Conservation (phyloP, 2,329 filamentous ascomycete species). For the Sporothrix globosa region DNA sequence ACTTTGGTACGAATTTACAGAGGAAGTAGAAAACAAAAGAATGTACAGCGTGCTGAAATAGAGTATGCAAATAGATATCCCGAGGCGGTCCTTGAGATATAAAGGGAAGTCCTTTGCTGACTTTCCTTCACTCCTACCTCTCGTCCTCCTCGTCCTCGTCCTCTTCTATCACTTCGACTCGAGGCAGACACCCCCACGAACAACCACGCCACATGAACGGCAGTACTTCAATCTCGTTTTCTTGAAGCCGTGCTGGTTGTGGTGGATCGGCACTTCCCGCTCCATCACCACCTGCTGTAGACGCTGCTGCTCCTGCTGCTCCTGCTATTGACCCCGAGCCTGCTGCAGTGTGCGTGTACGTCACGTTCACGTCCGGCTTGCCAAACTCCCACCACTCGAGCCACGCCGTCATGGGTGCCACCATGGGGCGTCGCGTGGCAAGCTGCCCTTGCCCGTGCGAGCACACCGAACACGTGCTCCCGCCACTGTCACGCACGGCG, state of each 20-base stretch:
- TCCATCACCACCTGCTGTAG: too few species aligned
- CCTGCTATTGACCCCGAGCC: neutral
- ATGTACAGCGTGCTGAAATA: slow-evolving; percentile 5
- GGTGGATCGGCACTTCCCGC: neutral
- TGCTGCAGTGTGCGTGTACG: neutral
- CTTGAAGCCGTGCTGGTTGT: slow-evolving; percentile 22
- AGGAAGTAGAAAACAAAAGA: neutral
- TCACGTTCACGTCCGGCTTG: slow-evolving; percentile 27
- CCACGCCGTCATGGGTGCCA: slow-evolving; percentile 59
- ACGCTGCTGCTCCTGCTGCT: neutral
- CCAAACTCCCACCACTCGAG: slow-evolving; percentile 62
- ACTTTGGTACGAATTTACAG: neutral
- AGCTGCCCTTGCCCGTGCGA: slow-evolving; percentile 42
- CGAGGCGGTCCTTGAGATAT: neutral
- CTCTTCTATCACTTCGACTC: neutral
- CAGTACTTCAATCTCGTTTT: slow-evolving; percentile 45
- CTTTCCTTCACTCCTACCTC: neutral
- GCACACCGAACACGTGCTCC: slow-evolving; percentile 58
- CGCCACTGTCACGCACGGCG: slow-evolving; percentile 52
- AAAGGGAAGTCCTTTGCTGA: neutral
- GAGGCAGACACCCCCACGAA: slow-evolving; percentile 54
- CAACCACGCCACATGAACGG: slow-evolving; percentile 55
- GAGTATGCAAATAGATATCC: neutral
- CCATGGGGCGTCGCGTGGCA: slow-evolving; percentile 45
- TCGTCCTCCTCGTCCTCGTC: neutral